Conservation (phyloP, 1,284 basidiomycete genomes). For the Bondarzewia mesenterica region DNA sequence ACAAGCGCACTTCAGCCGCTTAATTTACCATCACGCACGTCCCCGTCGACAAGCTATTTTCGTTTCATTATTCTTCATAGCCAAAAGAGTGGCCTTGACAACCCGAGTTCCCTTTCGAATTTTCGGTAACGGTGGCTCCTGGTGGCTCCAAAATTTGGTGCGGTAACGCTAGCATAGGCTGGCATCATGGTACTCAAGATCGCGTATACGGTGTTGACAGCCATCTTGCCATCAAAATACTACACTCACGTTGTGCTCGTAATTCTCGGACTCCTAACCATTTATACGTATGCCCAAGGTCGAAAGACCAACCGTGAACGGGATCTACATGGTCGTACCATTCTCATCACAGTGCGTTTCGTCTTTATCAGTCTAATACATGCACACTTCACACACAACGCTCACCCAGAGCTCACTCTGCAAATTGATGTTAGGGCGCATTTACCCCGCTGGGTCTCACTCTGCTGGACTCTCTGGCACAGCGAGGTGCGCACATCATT, state of each 20-base stretch:
- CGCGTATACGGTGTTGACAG: slow-evolving; percentile 18
- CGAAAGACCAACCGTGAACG: slow-evolving; percentile 60
- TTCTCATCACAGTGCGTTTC: slow-evolving; percentile 56
- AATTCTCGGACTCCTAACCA: slow-evolving; percentile 33
- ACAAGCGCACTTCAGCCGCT: no score
- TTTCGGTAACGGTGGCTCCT: no score
- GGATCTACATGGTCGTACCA: slow-evolving; percentile 59
- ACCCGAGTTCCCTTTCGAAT: no score
- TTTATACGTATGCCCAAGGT: slow-evolving; percentile 58
- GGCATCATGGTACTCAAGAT: slow-evolving; percentile 29
- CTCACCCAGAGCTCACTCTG: slow-evolving; percentile 3
- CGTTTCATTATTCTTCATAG: no score
- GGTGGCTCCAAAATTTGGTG: background rate
- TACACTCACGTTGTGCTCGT: slow-evolving; percentile 42
- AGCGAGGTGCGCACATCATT: slow-evolving; percentile 68
- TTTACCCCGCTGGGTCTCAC: slow-evolving; percentile 68
- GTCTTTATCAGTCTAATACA: background rate
- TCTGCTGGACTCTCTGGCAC: slow-evolving; percentile 52
- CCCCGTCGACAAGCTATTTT: no score
- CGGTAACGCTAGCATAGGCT: background rate
- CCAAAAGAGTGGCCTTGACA: no score
- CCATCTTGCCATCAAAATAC: slow-evolving; percentile 28
- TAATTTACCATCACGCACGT: no score
- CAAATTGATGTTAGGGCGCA: slow-evolving; percentile 40
- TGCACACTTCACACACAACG: slow-evolving; percentile 1